Evolutionary conservation across 2,329 filamentous ascomycete species (phyloP).

Genomic region (Fusarium zealandicum): DNA sequence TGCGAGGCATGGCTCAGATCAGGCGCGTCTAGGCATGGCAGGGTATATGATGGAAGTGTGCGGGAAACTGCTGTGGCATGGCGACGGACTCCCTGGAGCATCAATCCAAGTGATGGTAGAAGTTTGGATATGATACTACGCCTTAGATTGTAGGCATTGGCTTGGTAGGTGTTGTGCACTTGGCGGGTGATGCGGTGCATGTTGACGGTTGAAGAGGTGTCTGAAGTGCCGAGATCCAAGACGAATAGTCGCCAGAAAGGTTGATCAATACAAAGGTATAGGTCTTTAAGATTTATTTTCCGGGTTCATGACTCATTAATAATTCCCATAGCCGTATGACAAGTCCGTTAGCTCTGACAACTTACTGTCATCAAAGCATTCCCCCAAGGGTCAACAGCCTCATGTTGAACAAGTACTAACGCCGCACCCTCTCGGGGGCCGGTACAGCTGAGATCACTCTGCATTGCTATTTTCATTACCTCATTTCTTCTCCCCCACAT

Average conservation of each 20-base stretch:
- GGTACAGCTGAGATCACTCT: too few relatives aligned
- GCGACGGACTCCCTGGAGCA: background rate
- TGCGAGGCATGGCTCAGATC: slow-evolving; percentile 22
- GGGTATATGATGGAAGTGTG: slow-evolving; percentile 4
- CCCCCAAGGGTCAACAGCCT: background rate
- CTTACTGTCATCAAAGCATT: background rate
- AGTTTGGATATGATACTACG: background rate
- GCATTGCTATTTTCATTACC: too few relatives aligned
- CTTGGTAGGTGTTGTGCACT: background rate
- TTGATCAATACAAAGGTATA: background rate
- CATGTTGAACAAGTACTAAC: background rate
- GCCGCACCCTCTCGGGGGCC: background rate
- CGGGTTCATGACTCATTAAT: background rate
- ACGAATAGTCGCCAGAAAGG: background rate
- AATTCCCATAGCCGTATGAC: background rate
- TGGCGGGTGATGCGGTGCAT: slow-evolving; percentile 9
- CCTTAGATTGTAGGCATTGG: background rate
- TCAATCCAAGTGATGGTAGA: background rate
- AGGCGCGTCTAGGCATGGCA: slow-evolving; percentile 23
- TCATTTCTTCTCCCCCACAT: too few relatives aligned
- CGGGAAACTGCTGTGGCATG: slow-evolving; percentile 9
- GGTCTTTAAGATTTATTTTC: background rate
- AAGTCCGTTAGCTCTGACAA: background rate
- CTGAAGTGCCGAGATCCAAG: too few relatives aligned
- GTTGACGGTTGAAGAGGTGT: too few relatives aligned